Base-by-base conservation (phyloP, 805 yeast genomes). In the Ogataea henricii region DNA sequence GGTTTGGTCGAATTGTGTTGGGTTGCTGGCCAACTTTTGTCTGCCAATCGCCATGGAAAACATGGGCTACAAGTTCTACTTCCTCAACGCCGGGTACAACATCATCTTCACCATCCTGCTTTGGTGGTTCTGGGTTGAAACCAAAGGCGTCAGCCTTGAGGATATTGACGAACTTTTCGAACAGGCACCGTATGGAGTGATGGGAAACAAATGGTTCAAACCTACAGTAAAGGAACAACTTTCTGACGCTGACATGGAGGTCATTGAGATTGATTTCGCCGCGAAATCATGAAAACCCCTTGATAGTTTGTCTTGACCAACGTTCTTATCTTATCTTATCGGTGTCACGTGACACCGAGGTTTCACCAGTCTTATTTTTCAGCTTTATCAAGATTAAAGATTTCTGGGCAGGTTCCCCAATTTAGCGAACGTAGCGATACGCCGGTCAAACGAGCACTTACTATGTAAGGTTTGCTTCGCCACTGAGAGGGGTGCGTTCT, bases 31-130 rank as follows among this genome's bases (percentile, higher is more conserved):
- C 45, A 65, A 67, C 47, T 67, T 68, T 48, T 53, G 51, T 22
- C 51, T 53, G 23, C 62, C 74, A 21, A 60, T 70, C 53, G 73
- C 71, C 20, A 68, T 70, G 72, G 66, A 64, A 54, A 63, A 67
- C 26, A 59, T 69, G 51, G 63, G 58, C 34, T 68, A 71, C 69
- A 62, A 60, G 48, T 68, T 64, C 56, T 67, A 67, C 53, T 46
- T 57, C 33, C 20, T 56, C 22, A 45, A 43, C 41, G 53, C 51
- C 13, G 48, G 51, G 12, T 43, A 43, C 35, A 63, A 56, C 48
- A 59, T 68, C 46, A 56, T 68, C 5, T 67, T 65, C 50, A 13
- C 48, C 7, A 46, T 47, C 3, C 14, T 55, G 26, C 43, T 51
- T 8, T 46, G 25, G 22, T 50, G 35, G 17, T 16, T 49, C 9